Percentiles rank a stretch among this genome's conserved stretches.
phyloP scores from a whole-genome alignment of 352 stramenopile genomes.

The Pythium oligandrum region DNA sequence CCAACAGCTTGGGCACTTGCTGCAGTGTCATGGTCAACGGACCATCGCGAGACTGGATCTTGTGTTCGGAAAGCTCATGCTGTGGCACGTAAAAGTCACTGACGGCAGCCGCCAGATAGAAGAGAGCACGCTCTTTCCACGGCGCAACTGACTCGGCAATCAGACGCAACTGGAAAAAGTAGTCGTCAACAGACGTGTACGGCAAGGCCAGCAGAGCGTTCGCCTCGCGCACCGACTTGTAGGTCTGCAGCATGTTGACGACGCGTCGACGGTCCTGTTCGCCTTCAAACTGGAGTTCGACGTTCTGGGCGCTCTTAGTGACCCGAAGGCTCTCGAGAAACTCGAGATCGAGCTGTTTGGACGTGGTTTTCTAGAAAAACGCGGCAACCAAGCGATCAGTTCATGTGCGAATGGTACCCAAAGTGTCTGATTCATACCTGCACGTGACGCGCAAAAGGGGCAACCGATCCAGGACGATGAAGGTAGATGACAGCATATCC shows the following conservation, averaged over 20 bases:
- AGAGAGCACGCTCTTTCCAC: slow-evolving; percentile 70
- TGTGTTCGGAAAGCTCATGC: slow-evolving; percentile 89
- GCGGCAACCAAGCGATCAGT: no score
- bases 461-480: slow-evolving; percentile 81
- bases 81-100: slow-evolving; percentile 98
- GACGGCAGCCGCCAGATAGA: slow-evolving; percentile 96
- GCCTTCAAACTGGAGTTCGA: slow-evolving; percentile 20
- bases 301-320: neutral
- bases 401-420: no score
- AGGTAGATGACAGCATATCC: slow-evolving; percentile 98
- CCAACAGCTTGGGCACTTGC: slow-evolving; percentile 96
- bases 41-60: slow-evolving; percentile 93
- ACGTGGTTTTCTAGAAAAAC: slow-evolving; percentile 17
- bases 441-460: slow-evolving; percentile 80
- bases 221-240: slow-evolving; percentile 26
- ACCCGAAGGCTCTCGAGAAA: neutral
- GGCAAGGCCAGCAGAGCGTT: slow-evolving; percentile 81
- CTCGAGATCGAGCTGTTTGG: slow-evolving; percentile 18
- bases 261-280: slow-evolving; percentile 25
- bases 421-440: slow-evolving; percentile 13
- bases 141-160: slow-evolving; percentile 59
- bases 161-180: slow-evolving; percentile 91
- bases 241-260: slow-evolving; percentile 47
- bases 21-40: slow-evolving; percentile 82
- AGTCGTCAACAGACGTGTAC: slow-evolving; percentile 96